Conservation (phyloP, 2,329 filamentous ascomycete genomes). For the Daldinia eschscholtzii region DNA sequence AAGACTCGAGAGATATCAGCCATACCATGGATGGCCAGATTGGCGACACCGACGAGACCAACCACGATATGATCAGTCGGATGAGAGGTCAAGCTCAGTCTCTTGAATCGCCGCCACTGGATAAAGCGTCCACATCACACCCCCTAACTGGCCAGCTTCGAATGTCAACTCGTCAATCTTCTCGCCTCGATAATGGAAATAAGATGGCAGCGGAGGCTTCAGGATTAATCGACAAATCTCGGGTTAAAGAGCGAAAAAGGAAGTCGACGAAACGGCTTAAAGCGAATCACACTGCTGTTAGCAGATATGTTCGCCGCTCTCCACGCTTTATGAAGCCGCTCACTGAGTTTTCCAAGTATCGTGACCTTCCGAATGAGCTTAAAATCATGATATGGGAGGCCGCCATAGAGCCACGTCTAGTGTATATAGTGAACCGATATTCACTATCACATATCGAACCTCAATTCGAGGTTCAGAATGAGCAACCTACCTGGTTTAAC, state of each 20-base stretch:
- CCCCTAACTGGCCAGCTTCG: constrained; percentile 27
- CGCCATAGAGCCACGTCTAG: constrained; percentile 46
- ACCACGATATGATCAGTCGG: background rate
- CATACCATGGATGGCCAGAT: constrained; percentile 22
- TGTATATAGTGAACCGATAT: constrained; percentile 51
- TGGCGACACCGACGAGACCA: constrained; percentile 2
- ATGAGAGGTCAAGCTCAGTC: constrained; percentile 3
- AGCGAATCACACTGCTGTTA: background rate
- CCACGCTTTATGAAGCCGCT: constrained; percentile 49
- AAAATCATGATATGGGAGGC: constrained; percentile 52
- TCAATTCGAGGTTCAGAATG: constrained; percentile 45
- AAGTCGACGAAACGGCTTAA: constrained; percentile 10
- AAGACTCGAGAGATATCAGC: constrained; percentile 41
- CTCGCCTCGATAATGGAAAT: constrained; percentile 16
- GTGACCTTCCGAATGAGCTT: constrained; percentile 47
- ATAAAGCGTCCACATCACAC: constrained; percentile 5
- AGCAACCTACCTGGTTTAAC: constrained; percentile 48
- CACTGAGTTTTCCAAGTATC: constrained; percentile 48
- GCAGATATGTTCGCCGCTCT: constrained; percentile 46
- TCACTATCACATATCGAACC: constrained; percentile 15
- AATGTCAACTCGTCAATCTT: constrained; percentile 22
- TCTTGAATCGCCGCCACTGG: constrained; percentile 4
- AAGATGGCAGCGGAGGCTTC: background rate
- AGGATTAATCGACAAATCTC: background rate
- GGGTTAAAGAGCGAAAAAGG: constrained; percentile 5